These are phyloP conservation scores for Obelidium mucronatum DNA, from an alignment of 192 early-diverging fungal species.

Conservation along the genomic window DNA sequence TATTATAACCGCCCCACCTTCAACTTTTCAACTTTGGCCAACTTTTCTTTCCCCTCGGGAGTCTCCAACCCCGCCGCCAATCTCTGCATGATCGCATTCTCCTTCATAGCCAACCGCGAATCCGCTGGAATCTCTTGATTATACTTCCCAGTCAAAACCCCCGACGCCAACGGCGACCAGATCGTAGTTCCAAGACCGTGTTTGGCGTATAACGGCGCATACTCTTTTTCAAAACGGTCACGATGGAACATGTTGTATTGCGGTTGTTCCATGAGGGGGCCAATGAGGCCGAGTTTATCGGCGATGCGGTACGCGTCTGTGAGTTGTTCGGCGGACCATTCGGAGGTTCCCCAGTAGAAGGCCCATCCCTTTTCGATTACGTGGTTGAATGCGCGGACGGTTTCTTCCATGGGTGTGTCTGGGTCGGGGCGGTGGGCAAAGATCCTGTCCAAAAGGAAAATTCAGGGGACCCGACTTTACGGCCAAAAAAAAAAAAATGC, in stretches of 20 bases:
- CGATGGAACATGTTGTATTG: slow-evolving; percentile 90
- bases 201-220: slow-evolving; percentile 72
- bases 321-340: slow-evolving; percentile 83
- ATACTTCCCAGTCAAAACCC: slow-evolving; percentile 76
- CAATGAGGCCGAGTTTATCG: slow-evolving; percentile 68
- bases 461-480: not conserved
- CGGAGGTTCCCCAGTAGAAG: slow-evolving; percentile 84
- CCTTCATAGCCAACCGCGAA: slow-evolving; percentile 70
- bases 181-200: slow-evolving; percentile 74
- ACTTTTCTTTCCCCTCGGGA: slow-evolving; percentile 72
- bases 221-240: slow-evolving; percentile 56
- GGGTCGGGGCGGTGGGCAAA: slow-evolving; percentile 83
- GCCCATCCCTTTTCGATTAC: slow-evolving; percentile 81
- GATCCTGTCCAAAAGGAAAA: slow-evolving; percentile 58
- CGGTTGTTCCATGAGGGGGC: slow-evolving; percentile 62
- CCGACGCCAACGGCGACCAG: slow-evolving; percentile 82
- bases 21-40: slow-evolving; percentile 67
- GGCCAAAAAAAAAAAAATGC: not conserved
- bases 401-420: slow-evolving; percentile 84
- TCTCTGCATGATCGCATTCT: slow-evolving; percentile 64
- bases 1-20: slow-evolving; percentile 48
- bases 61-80: slow-evolving; percentile 59
- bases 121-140: slow-evolving; percentile 71
- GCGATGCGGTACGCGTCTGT: slow-evolving; percentile 78
- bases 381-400: slow-evolving; percentile 84